A percentile compares a stretch with the other conserved stretches of the same genome.
Evolutionary conservation across 805 yeast genomes (phyloP).

Genomic region (Sugiyamaella americana): DNA sequence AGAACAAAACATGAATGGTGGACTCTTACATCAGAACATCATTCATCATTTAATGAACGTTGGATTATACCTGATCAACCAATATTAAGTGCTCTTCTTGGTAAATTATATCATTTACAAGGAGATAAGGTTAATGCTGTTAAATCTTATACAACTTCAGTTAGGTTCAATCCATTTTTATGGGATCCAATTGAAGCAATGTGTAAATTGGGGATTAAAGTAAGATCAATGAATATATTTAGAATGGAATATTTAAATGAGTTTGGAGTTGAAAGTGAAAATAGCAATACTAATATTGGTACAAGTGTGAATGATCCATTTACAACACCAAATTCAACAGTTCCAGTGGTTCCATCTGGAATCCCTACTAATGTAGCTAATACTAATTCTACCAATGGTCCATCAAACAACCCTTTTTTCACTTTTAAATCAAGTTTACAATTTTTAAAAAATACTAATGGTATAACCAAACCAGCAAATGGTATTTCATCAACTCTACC

Average conservation of each 20-base stretch:
- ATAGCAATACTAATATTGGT: not conserved
- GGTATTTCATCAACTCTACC: not conserved
- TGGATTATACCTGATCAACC: conserved; percentile 56
- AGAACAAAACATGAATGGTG: conserved; percentile 16
- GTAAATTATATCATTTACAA: conserved; percentile 52
- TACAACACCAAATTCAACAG: not conserved
- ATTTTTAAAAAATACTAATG: conserved; percentile 6
- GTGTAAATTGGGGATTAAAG: conserved; percentile 62
- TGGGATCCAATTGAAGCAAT: conserved; percentile 83
- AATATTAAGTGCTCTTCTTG: conserved; percentile 60
- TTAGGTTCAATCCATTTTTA: conserved; percentile 68
- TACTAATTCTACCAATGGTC: not conserved
- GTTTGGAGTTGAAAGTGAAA: not conserved
- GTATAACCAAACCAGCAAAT: not conserved
- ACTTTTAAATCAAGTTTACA: conserved; percentile 16
- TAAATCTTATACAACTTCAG: conserved; percentile 59
- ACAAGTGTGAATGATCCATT: conserved; percentile 12
- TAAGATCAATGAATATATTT: conserved; percentile 45
- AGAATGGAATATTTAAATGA: conserved; percentile 9
- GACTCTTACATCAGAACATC: not conserved
- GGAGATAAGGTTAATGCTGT: conserved; percentile 64
- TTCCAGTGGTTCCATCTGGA: conserved; percentile 3
- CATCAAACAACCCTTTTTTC: not conserved
- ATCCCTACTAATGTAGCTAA: not conserved
- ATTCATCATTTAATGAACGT: not conserved